phyloP scores from a whole-genome alignment of 225 moss, liverwort and hornwort species.

The Ulota crispa region DNA sequence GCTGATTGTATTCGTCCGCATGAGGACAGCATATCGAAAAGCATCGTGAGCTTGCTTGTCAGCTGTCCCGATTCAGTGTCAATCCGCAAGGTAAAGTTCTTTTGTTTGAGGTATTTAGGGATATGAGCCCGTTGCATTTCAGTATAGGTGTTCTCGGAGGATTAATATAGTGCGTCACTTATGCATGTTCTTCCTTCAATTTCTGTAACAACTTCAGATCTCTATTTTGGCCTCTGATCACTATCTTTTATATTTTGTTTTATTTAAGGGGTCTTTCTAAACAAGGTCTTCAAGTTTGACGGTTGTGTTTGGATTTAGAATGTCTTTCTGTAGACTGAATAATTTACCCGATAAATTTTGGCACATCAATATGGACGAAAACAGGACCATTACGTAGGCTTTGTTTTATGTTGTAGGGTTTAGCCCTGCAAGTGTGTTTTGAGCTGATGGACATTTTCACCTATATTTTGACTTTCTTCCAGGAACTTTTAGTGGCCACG shows the following conservation, averaged over 20 bases:
- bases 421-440: conserved; percentile 1
- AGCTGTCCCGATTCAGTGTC: conserved; percentile 99
- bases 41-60: conserved; percentile 95
- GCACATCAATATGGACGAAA: background rate
- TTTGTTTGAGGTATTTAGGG: conserved; percentile 8
- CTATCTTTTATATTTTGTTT: background rate
- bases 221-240: background rate
- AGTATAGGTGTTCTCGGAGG: background rate
- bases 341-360: background rate
- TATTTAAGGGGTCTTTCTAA: background rate
- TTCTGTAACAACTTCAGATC: background rate
- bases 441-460: conserved; percentile 6
- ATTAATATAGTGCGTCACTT: background rate
- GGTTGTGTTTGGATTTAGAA: conserved; percentile 3
- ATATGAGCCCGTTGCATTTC: background rate
- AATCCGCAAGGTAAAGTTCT: conserved; percentile 79
- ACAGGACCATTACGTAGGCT: background rate
- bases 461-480: conserved; percentile 24
- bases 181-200: background rate
- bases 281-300: background rate
- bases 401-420: background rate
- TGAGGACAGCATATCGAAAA: conserved; percentile 98
- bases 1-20: conserved; percentile 98
- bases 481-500: conserved; percentile 98
- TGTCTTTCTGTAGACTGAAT: background rate